phyloP scores from a whole-genome alignment of 768 basidiomycete genomes.

The Kwoniella dejecticola region DNA sequence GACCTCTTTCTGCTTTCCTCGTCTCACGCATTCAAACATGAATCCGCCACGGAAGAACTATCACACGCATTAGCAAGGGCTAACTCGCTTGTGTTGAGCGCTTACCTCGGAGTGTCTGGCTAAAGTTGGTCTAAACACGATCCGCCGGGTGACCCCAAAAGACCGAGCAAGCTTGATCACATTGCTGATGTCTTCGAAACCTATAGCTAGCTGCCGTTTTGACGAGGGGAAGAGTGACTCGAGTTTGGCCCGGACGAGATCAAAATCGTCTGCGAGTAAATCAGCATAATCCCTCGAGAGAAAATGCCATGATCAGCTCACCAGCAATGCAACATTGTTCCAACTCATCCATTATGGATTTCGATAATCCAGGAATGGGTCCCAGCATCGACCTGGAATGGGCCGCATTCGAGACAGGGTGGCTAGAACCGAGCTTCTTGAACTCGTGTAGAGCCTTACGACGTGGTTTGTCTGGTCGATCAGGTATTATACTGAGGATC shows the following conservation, averaged over 20 bases:
- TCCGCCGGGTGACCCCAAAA: constrained; percentile 35
- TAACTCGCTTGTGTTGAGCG: not conserved
- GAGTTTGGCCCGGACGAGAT: constrained; percentile 28
- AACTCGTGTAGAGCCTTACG: constrained; percentile 33
- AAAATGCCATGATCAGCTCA: constrained; percentile 16
- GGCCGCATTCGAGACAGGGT: not conserved
- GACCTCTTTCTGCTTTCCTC: constrained; percentile 46
- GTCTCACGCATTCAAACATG: constrained; percentile 52
- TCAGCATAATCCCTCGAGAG: not conserved
- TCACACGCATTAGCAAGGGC: not conserved
- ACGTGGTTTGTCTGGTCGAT: constrained; percentile 23
- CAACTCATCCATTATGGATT: constrained; percentile 43
- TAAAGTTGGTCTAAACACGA: constrained; percentile 48
- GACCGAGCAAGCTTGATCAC: constrained; percentile 41
- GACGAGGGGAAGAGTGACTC: constrained; percentile 33
- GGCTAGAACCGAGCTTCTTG: constrained; percentile 22
- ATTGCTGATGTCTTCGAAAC: constrained; percentile 37
- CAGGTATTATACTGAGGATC: constrained; percentile 38
- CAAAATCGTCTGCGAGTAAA: constrained; percentile 32
- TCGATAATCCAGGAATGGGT: constrained; percentile 29
- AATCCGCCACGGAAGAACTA: constrained; percentile 52
- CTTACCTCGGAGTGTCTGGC: constrained; percentile 45
- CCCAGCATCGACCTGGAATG: constrained; percentile 18
- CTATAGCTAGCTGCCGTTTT: constrained; percentile 26
- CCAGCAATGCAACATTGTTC: constrained; percentile 49